Conservation (phyloP, 345 rosid species). For the Populus davidiana region DNA sequence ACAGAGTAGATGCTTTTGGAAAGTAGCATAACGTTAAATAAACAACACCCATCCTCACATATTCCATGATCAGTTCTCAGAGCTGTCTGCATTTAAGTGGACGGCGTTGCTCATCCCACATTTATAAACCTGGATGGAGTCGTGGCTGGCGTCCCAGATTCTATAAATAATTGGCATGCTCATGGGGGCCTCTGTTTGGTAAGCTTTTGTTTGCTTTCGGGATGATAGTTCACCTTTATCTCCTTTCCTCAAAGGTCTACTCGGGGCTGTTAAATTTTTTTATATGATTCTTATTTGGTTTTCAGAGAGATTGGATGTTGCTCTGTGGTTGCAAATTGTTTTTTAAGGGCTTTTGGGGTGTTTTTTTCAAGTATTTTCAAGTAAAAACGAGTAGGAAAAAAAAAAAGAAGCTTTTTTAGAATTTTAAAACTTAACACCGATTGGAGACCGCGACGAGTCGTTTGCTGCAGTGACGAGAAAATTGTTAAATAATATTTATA, state of each 20-base stretch:
- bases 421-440: too few species aligned
- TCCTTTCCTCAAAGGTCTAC: neutral
- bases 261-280: neutral
- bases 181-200: neutral
- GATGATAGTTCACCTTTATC: neutral
- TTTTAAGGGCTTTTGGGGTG: too few species aligned
- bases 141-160: neutral
- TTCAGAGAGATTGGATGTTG: too few species aligned
- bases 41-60: neutral
- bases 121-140: neutral
- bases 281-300: too few species aligned
- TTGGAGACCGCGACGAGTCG: too few species aligned
- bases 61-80: neutral
- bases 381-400: too few species aligned
- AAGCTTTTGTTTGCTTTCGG: neutral
- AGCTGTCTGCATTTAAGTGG: neutral
- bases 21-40: neutral
- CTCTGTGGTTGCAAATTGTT: too few species aligned
- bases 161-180: neutral
- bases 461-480: too few species aligned
- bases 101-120: neutral
- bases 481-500: too few species aligned
- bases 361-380: too few species aligned
- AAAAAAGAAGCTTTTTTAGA: too few species aligned
- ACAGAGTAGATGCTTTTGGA: neutral